Evolutionary conservation across 768 basidiomycete species (phyloP).

Genomic region (Trametes meyenii): DNA sequence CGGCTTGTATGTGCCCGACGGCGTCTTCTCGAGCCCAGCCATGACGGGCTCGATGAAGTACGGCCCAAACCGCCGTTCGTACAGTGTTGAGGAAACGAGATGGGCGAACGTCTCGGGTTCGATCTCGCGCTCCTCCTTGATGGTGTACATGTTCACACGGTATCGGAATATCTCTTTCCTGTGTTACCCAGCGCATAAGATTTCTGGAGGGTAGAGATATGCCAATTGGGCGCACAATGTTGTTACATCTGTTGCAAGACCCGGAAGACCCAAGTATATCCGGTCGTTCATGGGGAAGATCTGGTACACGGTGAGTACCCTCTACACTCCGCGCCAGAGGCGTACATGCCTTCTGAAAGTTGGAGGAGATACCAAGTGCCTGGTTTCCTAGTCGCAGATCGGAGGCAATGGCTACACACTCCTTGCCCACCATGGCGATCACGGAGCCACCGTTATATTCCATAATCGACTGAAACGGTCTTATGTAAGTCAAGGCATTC

Average conservation of each 20-base stretch:
- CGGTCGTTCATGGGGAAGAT: conserved; percentile 94
- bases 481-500: not conserved
- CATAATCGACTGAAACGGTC: conserved; percentile 72
- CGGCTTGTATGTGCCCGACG: conserved; percentile 74
- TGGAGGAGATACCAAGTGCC: conserved; percentile 80
- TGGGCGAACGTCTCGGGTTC: conserved; percentile 96
- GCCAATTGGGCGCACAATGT: conserved; percentile 67
- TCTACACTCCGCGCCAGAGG: not conserved
- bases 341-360: conserved; percentile 86
- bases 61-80: conserved; percentile 94
- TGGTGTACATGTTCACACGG: conserved; percentile 98
- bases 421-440: conserved; percentile 98
- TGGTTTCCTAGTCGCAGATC: conserved; percentile 92
- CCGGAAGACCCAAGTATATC: conserved; percentile 88
- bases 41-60: conserved; percentile 97
- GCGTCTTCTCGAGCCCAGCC: conserved; percentile 81
- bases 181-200: not conserved
- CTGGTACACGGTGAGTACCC: conserved; percentile 45
- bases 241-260: conserved; percentile 90
- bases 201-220: not conserved
- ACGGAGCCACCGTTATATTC: conserved; percentile 97
- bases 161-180: conserved; percentile 92
- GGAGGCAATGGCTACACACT: conserved; percentile 97
- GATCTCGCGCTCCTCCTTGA: conserved; percentile 98
- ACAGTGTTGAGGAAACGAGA: conserved; percentile 92